Evolutionary conservation across 2,329 filamentous ascomycete genomes (phyloP).

Genomic region (Fusarium sp.): DNA sequence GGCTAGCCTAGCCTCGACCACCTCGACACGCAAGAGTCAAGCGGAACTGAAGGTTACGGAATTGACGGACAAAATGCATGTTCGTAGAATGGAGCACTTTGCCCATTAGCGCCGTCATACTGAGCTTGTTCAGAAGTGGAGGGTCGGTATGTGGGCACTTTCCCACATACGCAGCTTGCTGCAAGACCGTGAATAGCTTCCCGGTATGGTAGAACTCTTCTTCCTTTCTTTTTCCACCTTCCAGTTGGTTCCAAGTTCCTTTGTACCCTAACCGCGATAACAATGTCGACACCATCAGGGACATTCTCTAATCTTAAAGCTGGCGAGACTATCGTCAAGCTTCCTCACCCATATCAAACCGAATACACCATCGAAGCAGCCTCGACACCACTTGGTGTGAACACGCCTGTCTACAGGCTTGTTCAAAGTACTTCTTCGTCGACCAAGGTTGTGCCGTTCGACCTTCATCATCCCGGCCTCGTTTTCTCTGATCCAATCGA

Average conservation of each 20-base stretch:
- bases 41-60: slow-evolving; percentile 11
- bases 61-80: slow-evolving; percentile 16
- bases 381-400: slow-evolving; percentile 36
- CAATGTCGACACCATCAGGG: slow-evolving; percentile 36
- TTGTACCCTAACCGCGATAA: background rate
- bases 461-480: slow-evolving; percentile 53
- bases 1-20: background rate
- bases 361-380: slow-evolving; percentile 58
- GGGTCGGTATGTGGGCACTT: slow-evolving; percentile 14
- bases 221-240: slow-evolving; percentile 3
- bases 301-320: slow-evolving; percentile 44
- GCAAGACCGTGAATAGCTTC: slow-evolving; percentile 43
- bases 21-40: slow-evolving; percentile 10
- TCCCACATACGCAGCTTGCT: slow-evolving; percentile 13
- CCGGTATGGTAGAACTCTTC: background rate
- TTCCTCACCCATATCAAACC: slow-evolving; percentile 63
- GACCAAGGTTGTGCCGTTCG: slow-evolving; percentile 47
- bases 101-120: slow-evolving; percentile 1
- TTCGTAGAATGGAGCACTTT: slow-evolving; percentile 6
- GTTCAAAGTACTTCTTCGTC: slow-evolving; percentile 47
- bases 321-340: slow-evolving; percentile 59
- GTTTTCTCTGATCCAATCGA: slow-evolving; percentile 61
- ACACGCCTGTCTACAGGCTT: slow-evolving; percentile 53
- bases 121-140: slow-evolving; percentile 29
- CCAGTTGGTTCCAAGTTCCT: background rate